Evolutionary conservation across 257 asterid genomes (phyloP).

Genomic region (Rubia yunnanensis): DNA sequence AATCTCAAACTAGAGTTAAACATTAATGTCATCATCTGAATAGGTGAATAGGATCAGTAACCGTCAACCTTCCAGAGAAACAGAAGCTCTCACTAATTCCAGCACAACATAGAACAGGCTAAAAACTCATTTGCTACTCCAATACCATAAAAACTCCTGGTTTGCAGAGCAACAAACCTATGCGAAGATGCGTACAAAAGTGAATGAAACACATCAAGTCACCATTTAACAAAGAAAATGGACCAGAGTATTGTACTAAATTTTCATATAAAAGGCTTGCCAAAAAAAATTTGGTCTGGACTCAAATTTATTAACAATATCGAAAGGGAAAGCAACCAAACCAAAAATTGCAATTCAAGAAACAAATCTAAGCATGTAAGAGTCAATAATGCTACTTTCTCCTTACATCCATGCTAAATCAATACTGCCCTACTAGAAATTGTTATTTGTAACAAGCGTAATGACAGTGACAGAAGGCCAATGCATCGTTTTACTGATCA

Average conservation of each 20-base stretch:
- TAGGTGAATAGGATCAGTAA: background rate
- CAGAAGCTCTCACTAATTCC: background rate
- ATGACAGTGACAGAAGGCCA: background rate
- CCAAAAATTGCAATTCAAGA: background rate
- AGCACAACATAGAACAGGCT: background rate
- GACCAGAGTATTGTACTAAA: background rate
- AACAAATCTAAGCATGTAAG: background rate
- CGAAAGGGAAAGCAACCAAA: background rate
- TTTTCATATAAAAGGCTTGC: background rate
- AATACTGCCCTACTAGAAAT: background rate
- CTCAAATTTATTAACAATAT: conserved; percentile 7
- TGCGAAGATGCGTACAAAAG: too few relatives aligned
- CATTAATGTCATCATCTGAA: background rate
- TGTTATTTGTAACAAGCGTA: background rate
- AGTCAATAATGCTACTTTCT: background rate
- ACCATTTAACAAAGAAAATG: background rate
- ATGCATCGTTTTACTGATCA: conserved; percentile 22
- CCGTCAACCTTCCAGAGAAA: background rate
- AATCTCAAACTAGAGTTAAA: background rate
- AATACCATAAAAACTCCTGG: background rate
- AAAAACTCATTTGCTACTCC: background rate
- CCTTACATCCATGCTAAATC: conserved; percentile 9
- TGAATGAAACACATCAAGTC: background rate
- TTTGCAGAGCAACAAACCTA: background rate
- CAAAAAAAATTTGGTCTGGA: background rate